Evolutionary conservation across 2,329 filamentous ascomycete species (phyloP), one percentile per base, ranked within the genome.

Genomic region (Chaetomiaceae sp.): DNA sequence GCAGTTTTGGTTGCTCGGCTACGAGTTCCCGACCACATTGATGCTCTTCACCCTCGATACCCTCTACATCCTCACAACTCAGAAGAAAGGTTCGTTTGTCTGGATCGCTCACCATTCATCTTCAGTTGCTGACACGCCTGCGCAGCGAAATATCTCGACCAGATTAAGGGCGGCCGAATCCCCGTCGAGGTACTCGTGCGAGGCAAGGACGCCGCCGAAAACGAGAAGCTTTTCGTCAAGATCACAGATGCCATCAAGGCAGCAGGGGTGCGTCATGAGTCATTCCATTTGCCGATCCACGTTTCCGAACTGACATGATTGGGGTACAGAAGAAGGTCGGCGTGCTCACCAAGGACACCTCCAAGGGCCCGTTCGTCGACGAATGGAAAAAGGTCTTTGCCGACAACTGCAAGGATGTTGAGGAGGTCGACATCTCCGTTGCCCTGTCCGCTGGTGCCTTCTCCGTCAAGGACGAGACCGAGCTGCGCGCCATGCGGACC

Each of bases 1-100:
- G 45, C 70, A 96, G 91, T 95, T 97, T 73, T 99, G 95, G 95
- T 80, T 99, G 51, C 82, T 99, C 58, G 94, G 94, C 65, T 99
- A 99, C 77, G 94, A 99, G 71, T 99, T 99, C 67, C 94, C 94
- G 31, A 91, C 92, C 36, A 99, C 94, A 0, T 78, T 99, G 59
- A 90, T 99, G 78, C 80, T 99, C 48, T 85, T 99, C 69, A 97
- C 92, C 1, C 76, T 85, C 57, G 94, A 97, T 57, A 84, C 84
- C 43, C 79, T 97, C 64, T 95, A 94, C 73, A 87, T 97, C 55
- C 84, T 99, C 61, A 99, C 94, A 6, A 99, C 94, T 6, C 87
- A 89, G 55, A 99, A 99, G 75, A 99, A 99, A 83, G 92, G 91
- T 95, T 38, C 45, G 56, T 43, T 15, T 8, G 3, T 29, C 34